These are phyloP conservation scores for Amesomyces nigricolor DNA, from an alignment of 2,329 filamentous ascomycete genomes.

Conservation along the genomic window DNA sequence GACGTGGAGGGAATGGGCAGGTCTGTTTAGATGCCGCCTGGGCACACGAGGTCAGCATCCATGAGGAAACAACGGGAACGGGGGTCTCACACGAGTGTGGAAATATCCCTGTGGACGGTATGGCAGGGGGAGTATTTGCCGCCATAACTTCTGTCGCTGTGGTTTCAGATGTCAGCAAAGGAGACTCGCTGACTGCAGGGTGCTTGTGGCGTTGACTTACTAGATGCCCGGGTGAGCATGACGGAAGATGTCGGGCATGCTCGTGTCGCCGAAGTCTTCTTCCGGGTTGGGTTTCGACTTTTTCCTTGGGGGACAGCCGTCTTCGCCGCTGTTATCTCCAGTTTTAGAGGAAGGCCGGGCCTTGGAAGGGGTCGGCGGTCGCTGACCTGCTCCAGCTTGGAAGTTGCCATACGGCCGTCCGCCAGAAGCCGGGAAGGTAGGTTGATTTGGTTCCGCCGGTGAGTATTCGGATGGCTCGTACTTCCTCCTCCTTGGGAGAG, in stretches of 20 bases:
- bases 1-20: slow-evolving; percentile 30
- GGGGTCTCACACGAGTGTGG: slow-evolving; percentile 31
- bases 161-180: slow-evolving; percentile 21
- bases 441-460: neutral
- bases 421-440: slow-evolving; percentile 1
- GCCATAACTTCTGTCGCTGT: slow-evolving; percentile 25
- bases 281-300: slow-evolving; percentile 17
- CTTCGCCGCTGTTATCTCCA: slow-evolving; percentile 14
- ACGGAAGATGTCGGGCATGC: slow-evolving; percentile 28
- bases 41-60: slow-evolving; percentile 9
- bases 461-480: slow-evolving; percentile 11
- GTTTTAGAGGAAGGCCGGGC: neutral
- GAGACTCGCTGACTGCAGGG: slow-evolving; percentile 13
- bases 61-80: neutral
- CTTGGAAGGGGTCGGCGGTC: neutral
- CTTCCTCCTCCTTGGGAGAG: slow-evolving; percentile 16
- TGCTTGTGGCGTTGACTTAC: slow-evolving; percentile 19
- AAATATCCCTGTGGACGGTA: slow-evolving; percentile 31
- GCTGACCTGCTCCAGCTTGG: neutral
- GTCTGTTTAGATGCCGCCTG: slow-evolving; percentile 31
- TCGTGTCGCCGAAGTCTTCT: slow-evolving; percentile 25
- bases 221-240: slow-evolving; percentile 29
- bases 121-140: slow-evolving; percentile 31
- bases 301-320: slow-evolving; percentile 19
- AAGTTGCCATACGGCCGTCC: neutral